A percentile compares a stretch with the other conserved stretches of the same genome.
Evolutionary conservation across 805 yeast species (phyloP).

Genomic region (Lipomyces anomalus): DNA sequence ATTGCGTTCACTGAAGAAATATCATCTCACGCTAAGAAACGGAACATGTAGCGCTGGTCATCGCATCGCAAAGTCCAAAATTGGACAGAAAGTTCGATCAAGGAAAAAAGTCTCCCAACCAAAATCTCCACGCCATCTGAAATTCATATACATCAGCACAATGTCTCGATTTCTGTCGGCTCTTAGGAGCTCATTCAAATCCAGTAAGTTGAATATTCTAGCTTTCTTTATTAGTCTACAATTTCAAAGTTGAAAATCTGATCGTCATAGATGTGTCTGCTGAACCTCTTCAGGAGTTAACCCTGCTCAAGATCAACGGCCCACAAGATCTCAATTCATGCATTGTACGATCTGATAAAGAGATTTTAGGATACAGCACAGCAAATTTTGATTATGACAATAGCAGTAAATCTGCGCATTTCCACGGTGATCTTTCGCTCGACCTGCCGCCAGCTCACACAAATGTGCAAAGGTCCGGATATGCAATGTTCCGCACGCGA

Average conservation of each 20-base stretch:
- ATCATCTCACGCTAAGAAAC: not conserved
- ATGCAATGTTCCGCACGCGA: conserved; percentile 78
- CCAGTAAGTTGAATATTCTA: not conserved
- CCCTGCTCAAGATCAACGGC: conserved; percentile 55
- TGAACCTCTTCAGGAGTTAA: conserved; percentile 28
- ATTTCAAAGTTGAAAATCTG: too few relatives aligned
- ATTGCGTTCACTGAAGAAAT: conserved; percentile 35
- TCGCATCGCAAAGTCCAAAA: too few relatives aligned
- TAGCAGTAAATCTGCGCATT: conserved; percentile 48
- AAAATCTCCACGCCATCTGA: too few relatives aligned
- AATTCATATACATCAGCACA: too few relatives aligned
- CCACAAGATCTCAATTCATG: conserved; percentile 46
- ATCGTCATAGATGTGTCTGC: not conserved
- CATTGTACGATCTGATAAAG: conserved; percentile 63
- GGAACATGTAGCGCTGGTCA: too few relatives aligned
- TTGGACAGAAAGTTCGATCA: not conserved
- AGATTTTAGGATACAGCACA: conserved; percentile 73
- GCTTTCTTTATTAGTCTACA: too few relatives aligned
- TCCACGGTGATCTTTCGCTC: conserved; percentile 63
- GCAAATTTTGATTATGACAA: conserved; percentile 44
- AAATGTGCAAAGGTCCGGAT: conserved; percentile 57
- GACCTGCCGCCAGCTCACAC: conserved; percentile 64
- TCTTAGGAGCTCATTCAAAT: not conserved
- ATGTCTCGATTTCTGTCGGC: not conserved
- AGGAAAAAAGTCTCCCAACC: too few relatives aligned